phyloP scores from a whole-genome alignment of 306 rosid species.

The Prosopis cineraria region DNA sequence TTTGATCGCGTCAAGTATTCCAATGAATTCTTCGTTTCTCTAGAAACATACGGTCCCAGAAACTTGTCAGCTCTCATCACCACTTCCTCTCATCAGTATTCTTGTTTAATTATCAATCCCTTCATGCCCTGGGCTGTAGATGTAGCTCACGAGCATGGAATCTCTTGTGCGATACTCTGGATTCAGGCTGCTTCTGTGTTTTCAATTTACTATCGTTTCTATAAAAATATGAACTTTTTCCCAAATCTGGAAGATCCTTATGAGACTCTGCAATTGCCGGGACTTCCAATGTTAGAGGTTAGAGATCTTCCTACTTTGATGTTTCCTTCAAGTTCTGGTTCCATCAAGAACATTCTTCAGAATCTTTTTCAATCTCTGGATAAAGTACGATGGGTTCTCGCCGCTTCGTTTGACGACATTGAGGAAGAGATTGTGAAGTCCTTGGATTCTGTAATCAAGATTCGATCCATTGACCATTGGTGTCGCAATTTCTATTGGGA shows the following conservation, averaged over 20 bases:
- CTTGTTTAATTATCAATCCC: slow-evolving; percentile 45
- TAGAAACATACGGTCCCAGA: slow-evolving; percentile 28
- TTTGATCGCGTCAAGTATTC: slow-evolving; percentile 29
- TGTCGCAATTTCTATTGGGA: slow-evolving; percentile 44
- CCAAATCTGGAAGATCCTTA: slow-evolving; percentile 31
- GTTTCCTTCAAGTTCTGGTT: slow-evolving; percentile 26
- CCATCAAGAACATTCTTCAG: background rate
- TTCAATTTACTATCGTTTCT: slow-evolving; percentile 41
- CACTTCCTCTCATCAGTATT: background rate
- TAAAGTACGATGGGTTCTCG: slow-evolving; percentile 40
- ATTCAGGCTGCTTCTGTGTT: slow-evolving; percentile 45
- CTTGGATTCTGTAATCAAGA: slow-evolving; percentile 33
- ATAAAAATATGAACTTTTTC: slow-evolving; percentile 4
- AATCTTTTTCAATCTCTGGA: slow-evolving; percentile 14
- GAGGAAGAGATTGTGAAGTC: slow-evolving; percentile 43
- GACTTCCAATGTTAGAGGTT: slow-evolving; percentile 29
- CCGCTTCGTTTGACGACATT: slow-evolving; percentile 43
- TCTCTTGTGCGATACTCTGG: slow-evolving; percentile 52
- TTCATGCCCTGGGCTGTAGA: slow-evolving; percentile 45
- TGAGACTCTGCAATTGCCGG: slow-evolving; percentile 29
- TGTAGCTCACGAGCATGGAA: slow-evolving; percentile 30
- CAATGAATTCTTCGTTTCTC: slow-evolving; percentile 1
- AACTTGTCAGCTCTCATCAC: slow-evolving; percentile 38
- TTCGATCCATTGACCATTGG: slow-evolving; percentile 45
- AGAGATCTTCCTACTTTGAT: slow-evolving; percentile 46